phyloP scores from a whole-genome alignment of 2,329 filamentous ascomycete species.

The Diaporthe aspalathi region DNA sequence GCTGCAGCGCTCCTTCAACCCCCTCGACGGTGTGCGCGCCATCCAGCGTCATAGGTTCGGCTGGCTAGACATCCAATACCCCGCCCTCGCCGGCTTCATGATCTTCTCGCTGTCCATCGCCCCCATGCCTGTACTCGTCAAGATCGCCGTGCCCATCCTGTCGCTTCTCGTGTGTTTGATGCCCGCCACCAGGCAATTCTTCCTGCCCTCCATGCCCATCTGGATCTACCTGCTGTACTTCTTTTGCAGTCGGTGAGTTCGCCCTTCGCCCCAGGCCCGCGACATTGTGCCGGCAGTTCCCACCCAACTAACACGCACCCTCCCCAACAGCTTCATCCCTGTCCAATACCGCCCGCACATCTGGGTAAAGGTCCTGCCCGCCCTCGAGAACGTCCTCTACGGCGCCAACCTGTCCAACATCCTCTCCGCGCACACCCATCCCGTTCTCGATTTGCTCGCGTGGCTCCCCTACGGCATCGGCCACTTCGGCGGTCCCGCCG shows the following conservation, averaged over 20 bases:
- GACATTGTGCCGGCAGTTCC: background rate
- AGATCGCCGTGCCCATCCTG: conserved; percentile 76
- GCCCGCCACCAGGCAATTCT: conserved; percentile 90
- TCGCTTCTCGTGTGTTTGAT: conserved; percentile 79
- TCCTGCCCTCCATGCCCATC: conserved; percentile 86
- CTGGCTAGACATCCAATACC: conserved; percentile 86
- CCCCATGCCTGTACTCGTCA: conserved; percentile 81
- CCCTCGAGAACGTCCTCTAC: conserved; percentile 95
- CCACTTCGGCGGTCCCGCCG: conserved; percentile 87
- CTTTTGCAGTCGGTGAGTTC: conserved; percentile 86
- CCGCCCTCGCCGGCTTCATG: conserved; percentile 77
- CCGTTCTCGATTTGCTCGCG: conserved; percentile 85
- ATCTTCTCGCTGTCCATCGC: conserved; percentile 89
- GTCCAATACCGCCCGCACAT: conserved; percentile 90
- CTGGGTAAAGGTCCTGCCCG: conserved; percentile 93
- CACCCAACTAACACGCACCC: conserved; percentile 27
- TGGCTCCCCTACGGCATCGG: conserved; percentile 94
- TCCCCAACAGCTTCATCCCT: conserved; percentile 79
- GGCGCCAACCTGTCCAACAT: conserved; percentile 97
- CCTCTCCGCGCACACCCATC: conserved; percentile 87
- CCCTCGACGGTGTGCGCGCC: conserved; percentile 79
- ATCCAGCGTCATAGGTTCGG: conserved; percentile 84
- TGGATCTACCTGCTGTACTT: conserved; percentile 91
- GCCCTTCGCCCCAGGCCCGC: too few species aligned
- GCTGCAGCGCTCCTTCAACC: conserved; percentile 85